Conservation (phyloP, 768 basidiomycete species). For the Mycena amicta region DNA sequence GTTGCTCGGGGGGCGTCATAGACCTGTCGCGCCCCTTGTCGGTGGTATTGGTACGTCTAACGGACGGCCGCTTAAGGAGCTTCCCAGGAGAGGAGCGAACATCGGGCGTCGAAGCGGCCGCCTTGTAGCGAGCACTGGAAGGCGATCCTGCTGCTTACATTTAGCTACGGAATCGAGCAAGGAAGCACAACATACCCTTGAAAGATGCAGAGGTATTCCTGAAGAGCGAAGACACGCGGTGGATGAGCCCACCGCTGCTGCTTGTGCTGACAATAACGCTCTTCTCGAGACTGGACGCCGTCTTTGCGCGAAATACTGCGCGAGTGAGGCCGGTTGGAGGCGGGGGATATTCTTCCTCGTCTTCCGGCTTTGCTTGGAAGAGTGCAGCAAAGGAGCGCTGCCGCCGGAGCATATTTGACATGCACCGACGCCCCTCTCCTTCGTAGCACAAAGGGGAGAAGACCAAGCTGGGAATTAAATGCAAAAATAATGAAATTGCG, state of each 20-base stretch:
- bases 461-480: no score
- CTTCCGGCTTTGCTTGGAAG: neutral
- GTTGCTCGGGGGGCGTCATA: no score
- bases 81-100: neutral
- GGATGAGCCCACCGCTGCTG: slow-evolving; percentile 7
- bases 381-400: neutral
- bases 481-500: no score
- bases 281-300: neutral
- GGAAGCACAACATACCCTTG: no score
- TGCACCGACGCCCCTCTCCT: neutral
- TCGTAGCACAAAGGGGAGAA: no score
- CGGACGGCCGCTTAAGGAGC: slow-evolving; percentile 10
- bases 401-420: neutral
- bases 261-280: neutral
- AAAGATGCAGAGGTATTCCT: neutral
- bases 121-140: slow-evolving; percentile 4
- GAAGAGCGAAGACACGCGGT: slow-evolving; percentile 15
- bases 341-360: slow-evolving; percentile 44
- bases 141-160: slow-evolving; percentile 1
- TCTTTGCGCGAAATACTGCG: slow-evolving; percentile 21
- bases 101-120: slow-evolving; percentile 10
- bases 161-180: no score
- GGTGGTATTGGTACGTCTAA: neutral
- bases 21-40: no score
- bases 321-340: slow-evolving; percentile 32